phyloP scores from a whole-genome alignment of 2,329 filamentous ascomycete genomes.

The Aspergillus novoparasiticus region DNA sequence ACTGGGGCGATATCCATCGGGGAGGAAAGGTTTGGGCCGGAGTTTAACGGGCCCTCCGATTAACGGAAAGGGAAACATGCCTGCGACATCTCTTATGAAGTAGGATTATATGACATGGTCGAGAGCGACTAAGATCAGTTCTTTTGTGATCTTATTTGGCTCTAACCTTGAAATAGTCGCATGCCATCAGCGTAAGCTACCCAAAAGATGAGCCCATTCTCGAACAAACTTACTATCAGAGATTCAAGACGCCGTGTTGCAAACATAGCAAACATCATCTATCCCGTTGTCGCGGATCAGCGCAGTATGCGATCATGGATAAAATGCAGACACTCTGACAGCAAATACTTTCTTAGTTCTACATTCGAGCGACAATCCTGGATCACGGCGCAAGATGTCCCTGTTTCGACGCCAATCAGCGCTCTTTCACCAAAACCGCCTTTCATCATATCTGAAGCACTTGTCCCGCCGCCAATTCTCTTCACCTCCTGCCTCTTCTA shows the following conservation, averaged over 20 bases:
- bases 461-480: constrained; percentile 25
- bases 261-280: not conserved
- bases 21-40: constrained; percentile 6
- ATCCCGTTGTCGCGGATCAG: not conserved
- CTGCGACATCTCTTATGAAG: not conserved
- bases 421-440: constrained; percentile 12
- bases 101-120: not conserved
- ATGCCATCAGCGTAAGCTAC: not conserved
- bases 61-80: constrained; percentile 6
- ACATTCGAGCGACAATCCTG: not conserved
- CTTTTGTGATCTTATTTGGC: not conserved
- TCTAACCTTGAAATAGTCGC: not conserved
- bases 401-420: constrained; percentile 7
- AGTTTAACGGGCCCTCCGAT: constrained; percentile 1
- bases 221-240: not conserved
- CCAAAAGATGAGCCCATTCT: not conserved
- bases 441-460: constrained; percentile 13
- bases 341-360: too few species aligned
- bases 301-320: not conserved
- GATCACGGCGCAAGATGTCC: not conserved
- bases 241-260: not conserved
- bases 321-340: not conserved
- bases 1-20: constrained; percentile 1
- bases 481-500: constrained; percentile 21
- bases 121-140: not conserved